Base-by-base conservation (phyloP, 2,329 filamentous ascomycete species). In the Coleophoma eucalyptorum region DNA sequence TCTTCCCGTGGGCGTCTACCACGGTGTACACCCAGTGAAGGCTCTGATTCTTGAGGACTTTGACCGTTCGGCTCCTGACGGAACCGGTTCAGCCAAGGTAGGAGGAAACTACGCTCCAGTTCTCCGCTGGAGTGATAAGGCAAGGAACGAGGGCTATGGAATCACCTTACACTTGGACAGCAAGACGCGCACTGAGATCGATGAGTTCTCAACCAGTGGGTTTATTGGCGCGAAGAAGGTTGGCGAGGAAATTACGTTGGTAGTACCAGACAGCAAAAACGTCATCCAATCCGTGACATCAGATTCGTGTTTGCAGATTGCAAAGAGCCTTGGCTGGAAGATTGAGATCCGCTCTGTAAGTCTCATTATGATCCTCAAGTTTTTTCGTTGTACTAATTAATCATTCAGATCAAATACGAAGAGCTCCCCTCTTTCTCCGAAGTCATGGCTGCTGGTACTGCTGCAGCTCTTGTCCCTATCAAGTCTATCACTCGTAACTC, bases 31-130 rank as follows among this genome's bases (percentile, higher is more conserved):
- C 60, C 90, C 93, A 0, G 90, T 96, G n/a, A 85, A 88, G 63
- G 90, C 88, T 2, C 73, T 97, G 48, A 88, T 97, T 53, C 78
- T 97, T 3, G 93, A 97, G 63, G 87, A 94, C 31, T 97, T 97
- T 66, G 93, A 97, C 69, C 89, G 93, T 31, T 83, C 92, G 0
- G 93, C 93, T n/a, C 93, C 94, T 1, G 83, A 91, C 62, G 93
- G 93, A 1, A 95, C 89, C 0, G 93, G 93, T 0, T 86, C 83
- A 55, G 93, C 90, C n/a, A 97, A 97, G 73, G 80, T 97, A 3
- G 93, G 94, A 21, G 94, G 93, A 13, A 97, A 97, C 73, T 97
- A 97, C 66, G 93, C 92, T 10, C 93, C 93, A 3, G 93, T 97
- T 5, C 72, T 97, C 63, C 79, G 88, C 50, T 91, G 90, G 79